Evolutionary conservation across 192 early-diverging fungal genomes (phyloP).

Genomic region (Coemansia interrupta): DNA sequence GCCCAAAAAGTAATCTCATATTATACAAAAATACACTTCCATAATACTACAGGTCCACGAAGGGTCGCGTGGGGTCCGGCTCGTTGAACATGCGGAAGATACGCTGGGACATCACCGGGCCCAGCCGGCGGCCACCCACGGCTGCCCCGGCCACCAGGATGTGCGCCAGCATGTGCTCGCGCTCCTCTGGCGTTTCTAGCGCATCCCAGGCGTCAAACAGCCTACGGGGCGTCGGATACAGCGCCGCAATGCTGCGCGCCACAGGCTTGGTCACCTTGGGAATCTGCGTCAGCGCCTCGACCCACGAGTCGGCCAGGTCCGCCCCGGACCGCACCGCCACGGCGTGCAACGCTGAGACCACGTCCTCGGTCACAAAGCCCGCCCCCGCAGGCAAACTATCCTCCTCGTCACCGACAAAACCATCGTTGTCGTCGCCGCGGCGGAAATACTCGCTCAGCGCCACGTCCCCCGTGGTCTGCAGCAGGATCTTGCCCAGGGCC

Average conservation of each 20-base stretch:
- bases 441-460: slow-evolving; percentile 15
- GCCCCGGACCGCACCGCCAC: slow-evolving; percentile 27
- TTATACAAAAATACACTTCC: background rate
- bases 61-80: slow-evolving; percentile 18
- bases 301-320: slow-evolving; percentile 36
- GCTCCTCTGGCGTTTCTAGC: background rate
- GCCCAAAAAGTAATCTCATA: slow-evolving; percentile 10
- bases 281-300: slow-evolving; percentile 33
- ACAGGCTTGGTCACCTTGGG: slow-evolving; percentile 37
- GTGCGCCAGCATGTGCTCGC: slow-evolving; percentile 24
- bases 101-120: slow-evolving; percentile 24
- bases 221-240: slow-evolving; percentile 27
- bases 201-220: slow-evolving; percentile 32
- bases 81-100: slow-evolving; percentile 35
- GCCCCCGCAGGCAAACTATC: background rate
- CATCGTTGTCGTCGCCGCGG: background rate
- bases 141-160: slow-evolving; percentile 19
- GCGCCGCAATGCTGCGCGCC: slow-evolving; percentile 26
- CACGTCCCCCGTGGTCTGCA: slow-evolving; percentile 34
- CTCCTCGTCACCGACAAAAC: background rate
- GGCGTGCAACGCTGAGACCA: slow-evolving; percentile 10
- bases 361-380: slow-evolving; percentile 20
- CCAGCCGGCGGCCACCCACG: slow-evolving; percentile 23
- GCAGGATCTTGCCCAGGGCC: slow-evolving; percentile 26
- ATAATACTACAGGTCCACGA: slow-evolving; percentile 18